Base-by-base conservation (phyloP, 1,139 yeast species). In the Eremothecium cymbalariae region DNA sequence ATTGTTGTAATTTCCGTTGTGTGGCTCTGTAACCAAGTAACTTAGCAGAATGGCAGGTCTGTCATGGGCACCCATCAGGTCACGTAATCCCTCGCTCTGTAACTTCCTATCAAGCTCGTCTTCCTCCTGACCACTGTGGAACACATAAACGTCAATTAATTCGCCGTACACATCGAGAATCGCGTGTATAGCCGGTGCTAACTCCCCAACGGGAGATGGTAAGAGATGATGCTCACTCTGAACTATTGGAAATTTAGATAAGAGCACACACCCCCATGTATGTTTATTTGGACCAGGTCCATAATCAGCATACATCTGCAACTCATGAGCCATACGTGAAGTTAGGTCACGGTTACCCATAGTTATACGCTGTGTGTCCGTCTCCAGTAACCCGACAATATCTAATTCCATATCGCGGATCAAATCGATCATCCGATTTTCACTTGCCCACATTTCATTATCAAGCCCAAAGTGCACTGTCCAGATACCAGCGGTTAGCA, bases 251-350 rank as follows among this genome's bases (percentile, higher is more conserved):
- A 88, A 90, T 57, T 88, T 86, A 21, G 97, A 86, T 45, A 90
- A 67, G 42, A 90, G 67, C 2, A 93, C 93, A 33, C 93, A 82
- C 27, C 98, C 98, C 98, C 98, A 90, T 0, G 98, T 90, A 60
- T 90, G 97, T 59, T 88, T 82, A 57, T 86, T 84, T 39, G 98
- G 96, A 9, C 97, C 96, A 3, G 98, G 98, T 9, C 98, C 98
- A 54, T 77, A 90, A 60, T 90, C 98, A 16, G 78, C 88, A 56
- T 88, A 90, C 90, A 85, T 85, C 22, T 88, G 90, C 47, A 90
- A 68, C 48, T 88, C 95, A 59, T 86, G 95, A 0, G 96, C 95
- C 43, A 90, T 67, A 43, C 77, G 77, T 61, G 85, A 95, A 1
- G 97, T 86, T 54, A 90, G 67, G 52, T 90, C 98, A 51, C 98